These are phyloP conservation scores for Linnemannia exigua DNA, from an alignment of 192 early-diverging fungal species.

Conservation along the genomic window DNA sequence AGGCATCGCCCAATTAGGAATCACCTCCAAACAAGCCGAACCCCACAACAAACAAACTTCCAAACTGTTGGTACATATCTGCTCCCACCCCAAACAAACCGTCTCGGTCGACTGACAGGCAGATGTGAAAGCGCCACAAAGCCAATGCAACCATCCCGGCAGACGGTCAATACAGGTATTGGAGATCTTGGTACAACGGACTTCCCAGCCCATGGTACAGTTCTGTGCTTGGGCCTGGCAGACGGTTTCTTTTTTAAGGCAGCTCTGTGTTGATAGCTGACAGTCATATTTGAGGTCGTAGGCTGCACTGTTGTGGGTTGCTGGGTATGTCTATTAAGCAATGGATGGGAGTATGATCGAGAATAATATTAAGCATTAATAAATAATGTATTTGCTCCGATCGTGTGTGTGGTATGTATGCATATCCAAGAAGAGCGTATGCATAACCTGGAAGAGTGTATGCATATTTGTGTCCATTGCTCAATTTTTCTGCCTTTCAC, in stretches of 20 bases:
- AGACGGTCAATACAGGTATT: conserved; percentile 28
- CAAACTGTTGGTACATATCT: conserved; percentile 40
- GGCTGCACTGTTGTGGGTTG: conserved; percentile 57
- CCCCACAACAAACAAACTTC: conserved; percentile 49
- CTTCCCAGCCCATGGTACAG: conserved; percentile 36
- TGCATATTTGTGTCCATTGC: no score
- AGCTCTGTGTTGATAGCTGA: conserved; percentile 22
- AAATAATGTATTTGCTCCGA: background rate
- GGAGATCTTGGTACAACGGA: conserved; percentile 44
- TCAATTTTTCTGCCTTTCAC: no score
- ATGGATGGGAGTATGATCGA: background rate
- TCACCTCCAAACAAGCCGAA: conserved; percentile 29
- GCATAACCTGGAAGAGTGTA: no score
- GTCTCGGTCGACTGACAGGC: conserved; percentile 48
- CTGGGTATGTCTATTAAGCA: conserved; percentile 56
- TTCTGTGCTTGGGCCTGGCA: conserved; percentile 42
- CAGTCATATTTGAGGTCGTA: conserved; percentile 58
- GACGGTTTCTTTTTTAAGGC: conserved; percentile 38
- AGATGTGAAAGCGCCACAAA: conserved; percentile 41
- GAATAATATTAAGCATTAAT: no score
- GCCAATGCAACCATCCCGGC: conserved; percentile 53
- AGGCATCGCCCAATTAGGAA: conserved; percentile 40
- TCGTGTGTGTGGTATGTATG: background rate
- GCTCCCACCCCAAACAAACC: conserved; percentile 53
- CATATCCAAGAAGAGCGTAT: no score